Conservation (phyloP, 1,284 basidiomycete species). For the Apiotrichum siamense region DNA sequence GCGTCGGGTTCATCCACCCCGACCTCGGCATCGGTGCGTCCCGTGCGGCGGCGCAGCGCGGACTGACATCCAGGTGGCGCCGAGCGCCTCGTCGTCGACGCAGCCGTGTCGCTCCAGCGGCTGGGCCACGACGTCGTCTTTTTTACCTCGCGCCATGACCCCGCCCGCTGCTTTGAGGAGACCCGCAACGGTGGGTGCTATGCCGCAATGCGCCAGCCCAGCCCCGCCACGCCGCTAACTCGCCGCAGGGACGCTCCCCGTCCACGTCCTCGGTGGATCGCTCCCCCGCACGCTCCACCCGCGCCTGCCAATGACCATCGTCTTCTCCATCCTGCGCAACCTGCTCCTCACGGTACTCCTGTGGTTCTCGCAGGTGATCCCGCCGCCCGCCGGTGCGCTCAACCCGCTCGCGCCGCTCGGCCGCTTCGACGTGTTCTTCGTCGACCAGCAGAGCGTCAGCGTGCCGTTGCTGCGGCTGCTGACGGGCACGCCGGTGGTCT, state of each 20-base stretch:
- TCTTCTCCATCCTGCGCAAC: constrained; percentile 84
- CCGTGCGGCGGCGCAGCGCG: background rate
- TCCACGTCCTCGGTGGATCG: constrained; percentile 69
- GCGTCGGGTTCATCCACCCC: constrained; percentile 85
- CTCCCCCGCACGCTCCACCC: constrained; percentile 71
- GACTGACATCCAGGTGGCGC: constrained; percentile 65
- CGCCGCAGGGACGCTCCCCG: constrained; percentile 65
- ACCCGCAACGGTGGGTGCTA: constrained; percentile 66
- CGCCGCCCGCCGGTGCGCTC: constrained; percentile 27
- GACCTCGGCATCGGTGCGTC: constrained; percentile 84
- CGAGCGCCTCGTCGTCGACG: constrained; percentile 92
- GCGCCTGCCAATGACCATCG: constrained; percentile 65
- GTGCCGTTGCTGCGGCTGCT: constrained; percentile 72
- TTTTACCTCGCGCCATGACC: constrained; percentile 90
- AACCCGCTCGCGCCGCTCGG: constrained; percentile 37
- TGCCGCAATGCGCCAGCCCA: no score
- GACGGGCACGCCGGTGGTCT: constrained; percentile 71
- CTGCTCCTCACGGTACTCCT: constrained; percentile 68
- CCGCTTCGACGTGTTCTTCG: constrained; percentile 76
- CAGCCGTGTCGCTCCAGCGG: constrained; percentile 76
- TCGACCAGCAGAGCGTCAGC: constrained; percentile 90
- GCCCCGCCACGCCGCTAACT: background rate
- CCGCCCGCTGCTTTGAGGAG: constrained; percentile 78
- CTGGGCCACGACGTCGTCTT: constrained; percentile 84
- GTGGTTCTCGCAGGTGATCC: constrained; percentile 49